These are phyloP conservation scores for Stephania japonica DNA, from an alignment of 164 flowering plant genomes.

Conservation along the genomic window DNA sequence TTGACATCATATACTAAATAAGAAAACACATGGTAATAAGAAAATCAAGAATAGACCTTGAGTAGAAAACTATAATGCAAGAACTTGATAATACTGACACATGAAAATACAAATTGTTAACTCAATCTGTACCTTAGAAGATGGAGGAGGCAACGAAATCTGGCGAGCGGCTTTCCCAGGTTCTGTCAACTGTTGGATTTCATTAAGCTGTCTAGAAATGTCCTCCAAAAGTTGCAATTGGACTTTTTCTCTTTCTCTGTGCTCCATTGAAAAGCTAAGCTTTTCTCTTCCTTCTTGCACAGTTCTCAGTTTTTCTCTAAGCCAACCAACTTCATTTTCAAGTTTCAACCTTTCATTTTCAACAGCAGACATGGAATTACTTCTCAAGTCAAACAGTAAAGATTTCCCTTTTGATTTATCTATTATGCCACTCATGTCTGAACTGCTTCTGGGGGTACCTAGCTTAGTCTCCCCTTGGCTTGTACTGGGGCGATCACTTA, in stretches of 20 bases:
- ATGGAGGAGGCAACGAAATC: conserved; percentile 57
- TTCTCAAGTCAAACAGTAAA: conserved; percentile 29
- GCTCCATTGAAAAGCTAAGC: conserved; percentile 48
- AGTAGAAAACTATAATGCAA: background rate
- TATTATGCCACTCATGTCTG: conserved; percentile 27
- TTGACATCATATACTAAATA: background rate
- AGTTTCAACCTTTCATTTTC: conserved; percentile 69
- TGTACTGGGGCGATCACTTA: conserved; percentile 15
- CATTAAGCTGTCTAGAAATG: conserved; percentile 55
- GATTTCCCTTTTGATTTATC: conserved; percentile 20
- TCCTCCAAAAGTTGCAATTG: conserved; percentile 65
- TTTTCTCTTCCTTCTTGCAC: conserved; percentile 75
- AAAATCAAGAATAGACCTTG: background rate
- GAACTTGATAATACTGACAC: background rate
- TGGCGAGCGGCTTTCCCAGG: conserved; percentile 47
- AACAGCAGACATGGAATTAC: conserved; percentile 60
- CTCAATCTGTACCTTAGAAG: conserved; percentile 47
- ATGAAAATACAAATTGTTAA: background rate
- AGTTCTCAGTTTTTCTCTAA: conserved; percentile 56
- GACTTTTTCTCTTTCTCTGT: conserved; percentile 41
- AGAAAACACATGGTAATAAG: background rate
- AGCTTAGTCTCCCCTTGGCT: conserved; percentile 19
- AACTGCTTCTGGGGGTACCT: conserved; percentile 32
- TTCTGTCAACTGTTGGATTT: conserved; percentile 50
- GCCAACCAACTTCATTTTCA: conserved; percentile 68